phyloP scores from a whole-genome alignment of 495 filamentous ascomycete genomes.

The Neurospora pannonica region DNA sequence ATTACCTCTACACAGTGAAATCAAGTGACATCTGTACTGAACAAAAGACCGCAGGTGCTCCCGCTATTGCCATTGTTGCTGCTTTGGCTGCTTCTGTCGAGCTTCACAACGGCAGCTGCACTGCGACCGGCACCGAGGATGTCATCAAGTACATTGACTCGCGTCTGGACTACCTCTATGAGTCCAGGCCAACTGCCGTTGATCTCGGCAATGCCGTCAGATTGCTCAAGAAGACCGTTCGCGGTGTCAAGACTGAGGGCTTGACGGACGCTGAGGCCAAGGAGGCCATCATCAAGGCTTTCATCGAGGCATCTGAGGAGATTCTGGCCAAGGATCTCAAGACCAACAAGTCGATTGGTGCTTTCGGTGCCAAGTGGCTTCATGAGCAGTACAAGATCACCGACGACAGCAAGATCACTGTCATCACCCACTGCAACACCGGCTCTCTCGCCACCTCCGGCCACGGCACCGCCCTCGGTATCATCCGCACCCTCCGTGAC shows the following conservation, averaged over 20 bases:
- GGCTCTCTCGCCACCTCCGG: conserved; percentile 95
- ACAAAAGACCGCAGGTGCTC: conserved; percentile 52
- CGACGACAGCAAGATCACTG: conserved; percentile 45
- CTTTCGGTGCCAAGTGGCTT: conserved; percentile 78
- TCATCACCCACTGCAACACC: conserved; percentile 96
- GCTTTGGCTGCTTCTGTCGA: conserved; percentile 78
- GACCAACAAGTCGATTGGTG: conserved; percentile 79
- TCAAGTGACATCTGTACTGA: neutral
- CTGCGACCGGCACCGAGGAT: conserved; percentile 41
- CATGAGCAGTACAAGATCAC: conserved; percentile 32
- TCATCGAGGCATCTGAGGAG: conserved; percentile 67
- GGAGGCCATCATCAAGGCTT: conserved; percentile 48
- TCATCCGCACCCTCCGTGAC: conserved; percentile 74
- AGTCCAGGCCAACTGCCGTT: conserved; percentile 85
- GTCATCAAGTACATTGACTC: conserved; percentile 55
- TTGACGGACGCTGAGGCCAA: conserved; percentile 24
- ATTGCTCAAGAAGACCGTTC: conserved; percentile 57
- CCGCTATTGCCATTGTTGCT: conserved; percentile 95
- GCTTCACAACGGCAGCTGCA: conserved; percentile 43
- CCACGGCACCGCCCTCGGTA: conserved; percentile 89
- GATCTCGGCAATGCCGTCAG: conserved; percentile 83
- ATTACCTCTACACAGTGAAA: neutral
- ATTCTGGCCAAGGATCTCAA: conserved; percentile 82
- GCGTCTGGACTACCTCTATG: conserved; percentile 73
- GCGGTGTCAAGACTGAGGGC: conserved; percentile 22